phyloP scores from a whole-genome alignment of 176 grass and related monocot genomes.

The Phoenix roebelenii region DNA sequence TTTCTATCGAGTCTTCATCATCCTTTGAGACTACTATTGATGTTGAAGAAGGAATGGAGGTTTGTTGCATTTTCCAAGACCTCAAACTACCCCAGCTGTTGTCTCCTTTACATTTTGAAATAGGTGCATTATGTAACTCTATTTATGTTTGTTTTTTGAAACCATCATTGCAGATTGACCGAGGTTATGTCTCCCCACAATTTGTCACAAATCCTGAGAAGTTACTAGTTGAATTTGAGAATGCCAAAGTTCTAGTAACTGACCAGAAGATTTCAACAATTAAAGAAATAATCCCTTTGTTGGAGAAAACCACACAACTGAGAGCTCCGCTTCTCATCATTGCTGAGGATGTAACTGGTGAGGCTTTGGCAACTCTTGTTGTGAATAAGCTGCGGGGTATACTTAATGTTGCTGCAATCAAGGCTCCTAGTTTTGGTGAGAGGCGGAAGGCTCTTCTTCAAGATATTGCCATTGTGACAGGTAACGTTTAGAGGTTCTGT shows the following conservation, averaged over 20 bases:
- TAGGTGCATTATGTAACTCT: no score
- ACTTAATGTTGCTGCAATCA: conserved; percentile 9
- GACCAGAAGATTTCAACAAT: conserved; percentile 16
- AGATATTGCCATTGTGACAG: conserved; percentile 14
- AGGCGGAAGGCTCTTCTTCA: conserved; percentile 17
- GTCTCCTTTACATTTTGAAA: no score
- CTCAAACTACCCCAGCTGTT: not conserved
- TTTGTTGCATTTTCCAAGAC: not conserved
- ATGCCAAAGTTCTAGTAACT: conserved; percentile 10
- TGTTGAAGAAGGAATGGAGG: conserved; percentile 15
- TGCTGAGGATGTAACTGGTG: conserved; percentile 14
- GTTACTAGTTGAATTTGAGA: conserved; percentile 11
- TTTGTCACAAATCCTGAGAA: conserved; percentile 14
- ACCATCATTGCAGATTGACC: conserved; percentile 1
- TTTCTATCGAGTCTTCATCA: conserved; percentile 17
- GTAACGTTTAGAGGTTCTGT: not conserved
- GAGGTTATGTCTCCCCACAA: conserved; percentile 1
- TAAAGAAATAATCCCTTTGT: not conserved
- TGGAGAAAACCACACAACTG: conserved; percentile 12
- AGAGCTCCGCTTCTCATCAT: conserved; percentile 16
- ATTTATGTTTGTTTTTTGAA: no score
- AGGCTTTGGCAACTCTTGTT: conserved; percentile 13
- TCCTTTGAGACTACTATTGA: conserved; percentile 19
- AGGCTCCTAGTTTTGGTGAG: conserved; percentile 10
- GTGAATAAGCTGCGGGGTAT: conserved; percentile 11